These are phyloP conservation scores for Pholiota adiposa DNA, from an alignment of 1,284 basidiomycete species.

Conservation along the genomic window DNA sequence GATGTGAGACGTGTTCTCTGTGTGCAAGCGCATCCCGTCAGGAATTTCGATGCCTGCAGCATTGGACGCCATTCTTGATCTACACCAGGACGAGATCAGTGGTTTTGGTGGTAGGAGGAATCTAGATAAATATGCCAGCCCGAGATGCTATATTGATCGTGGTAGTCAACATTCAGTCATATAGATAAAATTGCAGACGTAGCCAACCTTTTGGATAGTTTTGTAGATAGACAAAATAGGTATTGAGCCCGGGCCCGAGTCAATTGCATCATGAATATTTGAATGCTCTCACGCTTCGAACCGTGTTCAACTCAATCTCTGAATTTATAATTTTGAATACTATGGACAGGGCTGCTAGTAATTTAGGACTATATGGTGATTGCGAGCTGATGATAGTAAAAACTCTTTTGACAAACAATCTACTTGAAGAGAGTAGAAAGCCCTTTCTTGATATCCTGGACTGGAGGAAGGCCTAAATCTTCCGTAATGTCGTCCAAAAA, in stretches of 20 bases:
- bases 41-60: slow-evolving; percentile 51
- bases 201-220: slow-evolving; percentile 1
- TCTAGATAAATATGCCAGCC: slow-evolving; percentile 14
- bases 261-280: slow-evolving; percentile 1
- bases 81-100: slow-evolving; percentile 10
- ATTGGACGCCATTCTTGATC: slow-evolving; percentile 24
- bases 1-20: slow-evolving; percentile 85
- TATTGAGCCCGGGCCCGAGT: not conserved
- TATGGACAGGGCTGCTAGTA: not conserved
- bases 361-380: not conserved
- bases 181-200: not conserved
- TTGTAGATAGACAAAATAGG: not conserved
- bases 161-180: not conserved
- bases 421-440: slow-evolving; percentile 35
- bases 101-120: slow-evolving; percentile 6
- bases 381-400: not conserved
- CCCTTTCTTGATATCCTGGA: slow-evolving; percentile 35
- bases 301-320: no score
- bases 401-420: not conserved
- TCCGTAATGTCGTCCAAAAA: slow-evolving; percentile 48
- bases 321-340: not conserved
- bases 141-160: not conserved
- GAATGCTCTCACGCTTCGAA: slow-evolving; percentile 16
- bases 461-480: slow-evolving; percentile 46
- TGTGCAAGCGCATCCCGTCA: slow-evolving; percentile 79